Evolutionary conservation across 139 green algal species (phyloP).

Genomic region (Picocystis salinarum): DNA sequence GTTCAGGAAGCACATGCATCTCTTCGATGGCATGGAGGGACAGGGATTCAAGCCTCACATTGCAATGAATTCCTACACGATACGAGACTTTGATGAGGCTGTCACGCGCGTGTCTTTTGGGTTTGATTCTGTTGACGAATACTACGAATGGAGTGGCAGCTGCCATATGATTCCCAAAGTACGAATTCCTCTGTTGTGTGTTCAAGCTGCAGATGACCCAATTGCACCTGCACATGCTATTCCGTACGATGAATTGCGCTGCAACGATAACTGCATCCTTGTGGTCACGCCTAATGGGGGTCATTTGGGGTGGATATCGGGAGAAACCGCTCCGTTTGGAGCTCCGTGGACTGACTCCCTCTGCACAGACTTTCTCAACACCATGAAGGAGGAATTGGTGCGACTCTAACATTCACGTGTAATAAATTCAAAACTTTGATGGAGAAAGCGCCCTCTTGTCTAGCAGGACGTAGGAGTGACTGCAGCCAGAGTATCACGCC

Average conservation of each 20-base stretch:
- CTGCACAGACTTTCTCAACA: not conserved
- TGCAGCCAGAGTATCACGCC: too few species aligned
- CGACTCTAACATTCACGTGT: too few species aligned
- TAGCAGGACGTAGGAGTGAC: too few species aligned
- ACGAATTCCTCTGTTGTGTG: slow-evolving; percentile 38
- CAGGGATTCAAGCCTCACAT: slow-evolving; percentile 12
- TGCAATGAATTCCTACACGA: slow-evolving; percentile 26
- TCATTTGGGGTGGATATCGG: slow-evolving; percentile 33
- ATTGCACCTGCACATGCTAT: slow-evolving; percentile 59
- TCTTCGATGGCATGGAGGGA: slow-evolving; percentile 29
- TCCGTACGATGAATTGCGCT: slow-evolving; percentile 29
- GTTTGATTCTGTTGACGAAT: slow-evolving; percentile 47
- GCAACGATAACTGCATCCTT: slow-evolving; percentile 46
- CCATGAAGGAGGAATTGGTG: not conserved
- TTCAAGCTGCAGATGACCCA: slow-evolving; percentile 68
- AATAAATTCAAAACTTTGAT: too few species aligned
- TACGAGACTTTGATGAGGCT: slow-evolving; percentile 66
- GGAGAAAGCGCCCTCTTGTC: too few species aligned
- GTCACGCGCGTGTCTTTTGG: slow-evolving; percentile 49
- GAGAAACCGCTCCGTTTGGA: slow-evolving; percentile 8
- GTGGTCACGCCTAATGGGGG: slow-evolving; percentile 22
- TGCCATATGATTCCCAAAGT: slow-evolving; percentile 26
- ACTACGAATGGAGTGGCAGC: slow-evolving; percentile 49
- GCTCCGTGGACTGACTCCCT: slow-evolving; percentile 46
- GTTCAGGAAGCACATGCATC: slow-evolving; percentile 32